Base-by-base conservation (phyloP, 441 rosid species). In the Kokia cookei region DNA sequence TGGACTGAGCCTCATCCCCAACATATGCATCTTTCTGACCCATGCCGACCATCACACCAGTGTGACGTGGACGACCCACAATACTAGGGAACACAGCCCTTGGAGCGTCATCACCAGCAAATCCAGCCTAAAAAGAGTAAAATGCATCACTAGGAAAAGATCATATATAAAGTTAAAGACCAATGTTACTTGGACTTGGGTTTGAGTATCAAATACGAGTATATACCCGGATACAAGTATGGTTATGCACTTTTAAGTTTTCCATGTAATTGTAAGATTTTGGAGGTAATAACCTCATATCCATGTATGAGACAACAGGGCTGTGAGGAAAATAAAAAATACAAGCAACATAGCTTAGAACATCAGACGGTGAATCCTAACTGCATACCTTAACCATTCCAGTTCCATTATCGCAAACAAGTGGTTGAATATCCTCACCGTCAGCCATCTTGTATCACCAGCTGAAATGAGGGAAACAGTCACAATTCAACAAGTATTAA, bases 11-110 rank as follows among this genome's bases (percentile, higher is more conserved):
- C 85, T 90, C 94, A 48, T 90, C 94, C 24, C 93, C 93, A 71
- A 87, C 93, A 69, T 86, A 89, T 2, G 93, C 93, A 75, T 89
- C 91, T 75, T 87, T 89, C 58, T 87, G 90, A 37, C 92, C 92
- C 91, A 89, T 89, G 14, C 93, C 93, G 5, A 89, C 91, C 93
- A 89, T 89, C 75, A 89, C 93, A 26, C 93, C 93, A 0, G 93
- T 89, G 83, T 89, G 91, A 40, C 90, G 90, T 10, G 91, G 93
- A 76, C 90, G 91, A 1, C 93, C 91, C 26, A 89, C 89, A 65
- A 88, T 86, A 81, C 94, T 90, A 68, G 94, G 92, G 69, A 90
- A 90, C 83, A 90, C 92, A 11, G 92, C 94, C 80, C 92, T 86
- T 2, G 92, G 92, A 72, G 94, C 94, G 81, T 90, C 94, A 73